phyloP scores from a whole-genome alignment of 805 yeast species.

The Starmerella floris region DNA sequence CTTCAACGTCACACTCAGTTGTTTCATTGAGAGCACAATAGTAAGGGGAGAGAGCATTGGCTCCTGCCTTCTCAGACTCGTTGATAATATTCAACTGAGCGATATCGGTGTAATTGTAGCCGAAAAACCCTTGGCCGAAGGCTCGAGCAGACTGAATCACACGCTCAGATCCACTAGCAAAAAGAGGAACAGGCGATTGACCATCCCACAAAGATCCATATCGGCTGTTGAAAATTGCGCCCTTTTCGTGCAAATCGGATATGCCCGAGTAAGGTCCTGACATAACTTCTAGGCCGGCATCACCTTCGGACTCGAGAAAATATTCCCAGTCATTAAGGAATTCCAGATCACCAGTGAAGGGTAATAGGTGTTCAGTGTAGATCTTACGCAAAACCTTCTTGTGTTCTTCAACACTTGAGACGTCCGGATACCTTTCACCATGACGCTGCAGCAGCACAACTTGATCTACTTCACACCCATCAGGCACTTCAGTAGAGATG shows the following conservation, averaged over 20 bases:
- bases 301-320: constrained; percentile 25
- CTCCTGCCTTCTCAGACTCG: constrained; percentile 40
- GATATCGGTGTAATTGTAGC: constrained; percentile 30
- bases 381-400: constrained; percentile 22
- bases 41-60: constrained; percentile 46
- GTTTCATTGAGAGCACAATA: constrained; percentile 31
- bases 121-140: constrained; percentile 50
- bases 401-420: constrained; percentile 3
- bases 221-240: constrained; percentile 33
- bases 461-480: constrained; percentile 36
- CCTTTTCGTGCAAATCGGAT: constrained; percentile 34
- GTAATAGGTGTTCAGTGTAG: constrained; percentile 1
- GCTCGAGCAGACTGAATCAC: constrained; percentile 40
- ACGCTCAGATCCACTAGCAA: constrained; percentile 23
- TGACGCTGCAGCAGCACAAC: constrained; percentile 40
- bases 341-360: constrained; percentile 15
- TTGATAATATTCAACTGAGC: constrained; percentile 32
- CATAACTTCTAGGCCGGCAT: constrained; percentile 32
- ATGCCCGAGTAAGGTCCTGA: constrained; percentile 38
- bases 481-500: constrained; percentile 36
- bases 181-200: constrained; percentile 33
- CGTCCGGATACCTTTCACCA: constrained; percentile 39
- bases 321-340: constrained; percentile 20
- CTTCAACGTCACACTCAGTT: constrained; percentile 12
- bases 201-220: constrained; percentile 34